Evolutionary conservation across 2,329 filamentous ascomycete species (phyloP), one percentile per base, ranked within the genome.

Genomic region (Colletotrichum costaricense): DNA sequence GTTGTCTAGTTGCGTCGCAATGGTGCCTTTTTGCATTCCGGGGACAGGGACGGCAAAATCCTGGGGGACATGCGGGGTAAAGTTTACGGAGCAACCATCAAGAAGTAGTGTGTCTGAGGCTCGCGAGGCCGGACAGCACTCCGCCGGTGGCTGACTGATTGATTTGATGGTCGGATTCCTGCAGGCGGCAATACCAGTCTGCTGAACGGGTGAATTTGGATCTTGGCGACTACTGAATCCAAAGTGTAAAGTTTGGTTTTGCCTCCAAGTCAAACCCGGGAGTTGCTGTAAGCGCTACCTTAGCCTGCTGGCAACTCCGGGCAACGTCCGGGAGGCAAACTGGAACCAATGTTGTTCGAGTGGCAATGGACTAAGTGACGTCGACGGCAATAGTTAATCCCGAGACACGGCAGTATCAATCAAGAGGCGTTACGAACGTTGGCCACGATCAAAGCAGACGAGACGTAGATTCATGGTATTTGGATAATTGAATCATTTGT

Each of bases 41-140:
- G 63, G 68, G 46, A n/a, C 46, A n/a, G 52, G 52, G 54, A 56
- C 38, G 26, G 46, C 42, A 22, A 5, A n/a, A 55, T 26, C 46
- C 56, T 58, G 57, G 49, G 63, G 69, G 58, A 33, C 35, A 24
- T 72, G 69, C 69, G 64, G 69, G 69, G 69, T 62, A 68, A 28
- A 7, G 28, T 49, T 57, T 57, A 52, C 49, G 57, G 57, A 64
- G 12, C n/a, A 22, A 28, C 63, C 42, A 49, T 49, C 19, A 49
- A 49, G 7, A 49, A 9, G 26, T 35, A 30, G 56, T 56, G 33
- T 52, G 24, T 56, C 19, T 54, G 63, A 28, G 62, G 67, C 62
- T 67, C 55, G 26, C 22, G 26, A 30, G 12, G 46, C 42, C 28
- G 28, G 54, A 54, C 60, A 38, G 22, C 5, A 42, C 16, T 49